These are phyloP conservation scores for Auricularia sp. DNA, from an alignment of 768 basidiomycete species.

Conservation along the genomic window DNA sequence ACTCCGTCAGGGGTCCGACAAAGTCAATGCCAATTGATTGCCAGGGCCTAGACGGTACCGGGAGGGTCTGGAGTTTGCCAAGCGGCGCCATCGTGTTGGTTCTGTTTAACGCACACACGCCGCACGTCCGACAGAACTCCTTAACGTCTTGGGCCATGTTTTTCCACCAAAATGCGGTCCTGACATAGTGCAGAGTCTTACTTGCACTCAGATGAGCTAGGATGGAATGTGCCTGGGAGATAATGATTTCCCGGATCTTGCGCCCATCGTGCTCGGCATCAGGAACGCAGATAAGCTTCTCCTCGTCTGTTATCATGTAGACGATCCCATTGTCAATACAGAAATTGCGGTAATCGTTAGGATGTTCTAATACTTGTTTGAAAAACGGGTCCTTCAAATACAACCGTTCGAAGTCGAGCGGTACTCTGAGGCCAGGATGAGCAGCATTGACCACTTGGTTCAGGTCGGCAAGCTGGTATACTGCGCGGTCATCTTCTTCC, in stretches of 20 bases:
- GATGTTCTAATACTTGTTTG: background rate
- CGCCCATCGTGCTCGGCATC: background rate
- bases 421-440: background rate
- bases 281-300: background rate
- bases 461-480: background rate
- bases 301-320: background rate
- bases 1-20: background rate
- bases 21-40: background rate
- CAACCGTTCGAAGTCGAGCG: background rate
- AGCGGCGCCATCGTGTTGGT: background rate
- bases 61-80: background rate
- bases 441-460: background rate
- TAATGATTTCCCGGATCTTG: background rate
- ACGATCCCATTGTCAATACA: background rate
- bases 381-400: background rate
- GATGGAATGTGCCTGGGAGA: background rate
- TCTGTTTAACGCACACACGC: background rate
- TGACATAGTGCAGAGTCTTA: background rate
- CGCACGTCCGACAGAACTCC: background rate
- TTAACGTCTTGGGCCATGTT: background rate
- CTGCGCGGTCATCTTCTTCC: too few species aligned
- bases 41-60: background rate
- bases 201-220: background rate
- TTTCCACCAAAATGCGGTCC: background rate
- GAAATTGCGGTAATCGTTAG: background rate